phyloP scores from a whole-genome alignment of 2,329 filamentous ascomycete genomes.

The Cladosporium sp. region DNA sequence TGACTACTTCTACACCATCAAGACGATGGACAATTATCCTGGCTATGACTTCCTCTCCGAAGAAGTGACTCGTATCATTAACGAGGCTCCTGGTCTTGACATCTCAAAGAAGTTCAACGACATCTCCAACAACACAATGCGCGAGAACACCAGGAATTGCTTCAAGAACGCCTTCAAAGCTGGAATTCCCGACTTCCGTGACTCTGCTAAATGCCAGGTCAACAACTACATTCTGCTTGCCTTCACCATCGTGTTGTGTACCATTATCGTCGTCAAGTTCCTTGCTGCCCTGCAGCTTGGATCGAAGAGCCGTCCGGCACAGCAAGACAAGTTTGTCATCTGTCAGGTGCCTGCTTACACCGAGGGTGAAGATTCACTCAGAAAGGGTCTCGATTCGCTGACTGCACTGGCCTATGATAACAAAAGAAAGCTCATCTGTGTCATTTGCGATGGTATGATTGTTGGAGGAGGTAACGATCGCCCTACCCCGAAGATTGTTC shows the following conservation, averaged over 20 bases:
- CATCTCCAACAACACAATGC: constrained; percentile 48
- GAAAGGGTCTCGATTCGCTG: constrained; percentile 89
- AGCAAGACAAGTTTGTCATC: constrained; percentile 98
- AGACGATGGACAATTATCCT: constrained; percentile 48
- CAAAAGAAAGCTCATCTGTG: constrained; percentile 92
- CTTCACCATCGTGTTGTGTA: constrained; percentile 78
- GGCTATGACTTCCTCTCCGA: constrained; percentile 68
- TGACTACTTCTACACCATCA: constrained; percentile 78
- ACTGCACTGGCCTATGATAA: constrained; percentile 96
- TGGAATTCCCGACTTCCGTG: constrained; percentile 79
- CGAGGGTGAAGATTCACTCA: constrained; percentile 89
- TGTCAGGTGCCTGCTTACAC: constrained; percentile 98
- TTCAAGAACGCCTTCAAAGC: constrained; percentile 78
- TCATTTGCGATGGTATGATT: constrained; percentile 96
- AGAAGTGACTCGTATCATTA: constrained; percentile 62
- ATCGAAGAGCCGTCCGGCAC: constrained; percentile 79
- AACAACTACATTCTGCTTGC: constrained; percentile 88
- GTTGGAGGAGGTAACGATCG: constrained; percentile 93
- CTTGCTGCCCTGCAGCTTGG: constrained; percentile 88
- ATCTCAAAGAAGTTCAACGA: constrained; percentile 62
- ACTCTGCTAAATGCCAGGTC: constrained; percentile 68
- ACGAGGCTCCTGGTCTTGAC: constrained; percentile 72
- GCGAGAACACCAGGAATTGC: constrained; percentile 70
- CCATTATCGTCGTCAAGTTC: constrained; percentile 83
- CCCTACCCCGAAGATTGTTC: constrained; percentile 93